These are phyloP conservation scores for Mortierella polycephala DNA, from an alignment of 371 early-diverging fungal species.

Conservation along the genomic window DNA sequence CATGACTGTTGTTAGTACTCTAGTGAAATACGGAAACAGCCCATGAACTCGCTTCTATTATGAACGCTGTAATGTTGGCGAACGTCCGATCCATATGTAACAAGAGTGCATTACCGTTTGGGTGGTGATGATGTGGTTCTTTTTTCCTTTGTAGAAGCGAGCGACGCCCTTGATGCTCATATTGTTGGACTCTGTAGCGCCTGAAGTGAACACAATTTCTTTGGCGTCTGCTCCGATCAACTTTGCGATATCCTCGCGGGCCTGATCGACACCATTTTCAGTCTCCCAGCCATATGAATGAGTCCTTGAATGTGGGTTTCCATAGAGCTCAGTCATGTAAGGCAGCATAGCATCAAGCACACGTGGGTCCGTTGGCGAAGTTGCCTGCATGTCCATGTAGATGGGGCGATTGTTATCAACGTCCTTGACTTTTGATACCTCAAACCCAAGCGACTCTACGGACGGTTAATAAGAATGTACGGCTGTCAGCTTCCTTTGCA, in stretches of 20 bases:
- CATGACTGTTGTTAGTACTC: no score
- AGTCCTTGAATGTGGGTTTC: conserved; percentile 99
- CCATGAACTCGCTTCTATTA: no score
- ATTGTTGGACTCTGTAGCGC: conserved; percentile 99
- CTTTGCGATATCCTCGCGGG: conserved; percentile 91
- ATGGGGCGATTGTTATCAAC: conserved; percentile 70
- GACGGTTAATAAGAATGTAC: no score
- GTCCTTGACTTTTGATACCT: conserved; percentile 54
- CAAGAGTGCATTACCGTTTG: conserved; percentile 75
- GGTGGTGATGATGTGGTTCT: conserved; percentile 98
- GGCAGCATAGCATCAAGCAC: conserved; percentile 99
- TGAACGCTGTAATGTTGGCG: not conserved
- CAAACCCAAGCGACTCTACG: conserved; percentile 69
- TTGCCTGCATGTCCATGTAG: conserved; percentile 98
- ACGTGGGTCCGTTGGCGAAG: conserved; percentile 98
- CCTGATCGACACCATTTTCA: conserved; percentile 95
- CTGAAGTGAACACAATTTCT: conserved; percentile 99
- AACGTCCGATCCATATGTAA: not conserved
- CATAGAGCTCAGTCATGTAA: conserved; percentile 93
- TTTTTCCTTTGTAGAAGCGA: conserved; percentile 93
- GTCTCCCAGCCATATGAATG: conserved; percentile 99
- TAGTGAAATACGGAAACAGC: no score
- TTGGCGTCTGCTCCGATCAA: conserved; percentile 97
- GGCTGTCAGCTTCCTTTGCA: no score
- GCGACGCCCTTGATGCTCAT: conserved; percentile 97